Evolutionary conservation across 805 yeast species (phyloP).

Genomic region (Priceomyces melissophilus): DNA sequence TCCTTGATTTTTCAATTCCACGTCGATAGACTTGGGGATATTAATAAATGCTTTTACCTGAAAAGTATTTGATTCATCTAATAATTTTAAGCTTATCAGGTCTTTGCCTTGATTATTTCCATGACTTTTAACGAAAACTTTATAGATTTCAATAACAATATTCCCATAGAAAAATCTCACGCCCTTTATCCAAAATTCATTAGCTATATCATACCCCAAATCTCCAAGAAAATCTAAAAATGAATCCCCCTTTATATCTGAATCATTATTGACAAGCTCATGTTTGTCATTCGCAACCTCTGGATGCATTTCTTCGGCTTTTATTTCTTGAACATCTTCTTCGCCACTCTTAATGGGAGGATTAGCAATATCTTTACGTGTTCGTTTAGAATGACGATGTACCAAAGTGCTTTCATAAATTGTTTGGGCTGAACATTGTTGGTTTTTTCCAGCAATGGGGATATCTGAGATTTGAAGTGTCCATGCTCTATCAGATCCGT

Average conservation of each 20-base stretch:
- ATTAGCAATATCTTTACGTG: conserved; percentile 2
- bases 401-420: conserved; percentile 58
- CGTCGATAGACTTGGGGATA: conserved; percentile 68
- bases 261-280: not conserved
- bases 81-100: conserved; percentile 28
- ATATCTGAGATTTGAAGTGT: conserved; percentile 64
- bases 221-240: conserved; percentile 48
- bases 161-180: conserved; percentile 58
- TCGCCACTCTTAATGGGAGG: not conserved
- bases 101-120: conserved; percentile 20
- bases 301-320: not conserved
- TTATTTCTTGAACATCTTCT: conserved; percentile 6
- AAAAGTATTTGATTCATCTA: conserved; percentile 54
- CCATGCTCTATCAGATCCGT: conserved; percentile 43
- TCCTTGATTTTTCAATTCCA: conserved; percentile 65
- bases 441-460: conserved; percentile 69
- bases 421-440: conserved; percentile 59
- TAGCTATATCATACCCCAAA: conserved; percentile 67
- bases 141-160: conserved; percentile 57
- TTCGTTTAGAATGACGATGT: conserved; percentile 36
- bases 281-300: not conserved
- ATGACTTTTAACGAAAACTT: conserved; percentile 37
- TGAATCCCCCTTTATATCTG: conserved; percentile 25
- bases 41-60: conserved; percentile 67
- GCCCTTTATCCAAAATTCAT: conserved; percentile 62